These are phyloP conservation scores for Ilyonectria mors-panacis DNA, from an alignment of 2,329 filamentous ascomycete genomes.

Conservation along the genomic window DNA sequence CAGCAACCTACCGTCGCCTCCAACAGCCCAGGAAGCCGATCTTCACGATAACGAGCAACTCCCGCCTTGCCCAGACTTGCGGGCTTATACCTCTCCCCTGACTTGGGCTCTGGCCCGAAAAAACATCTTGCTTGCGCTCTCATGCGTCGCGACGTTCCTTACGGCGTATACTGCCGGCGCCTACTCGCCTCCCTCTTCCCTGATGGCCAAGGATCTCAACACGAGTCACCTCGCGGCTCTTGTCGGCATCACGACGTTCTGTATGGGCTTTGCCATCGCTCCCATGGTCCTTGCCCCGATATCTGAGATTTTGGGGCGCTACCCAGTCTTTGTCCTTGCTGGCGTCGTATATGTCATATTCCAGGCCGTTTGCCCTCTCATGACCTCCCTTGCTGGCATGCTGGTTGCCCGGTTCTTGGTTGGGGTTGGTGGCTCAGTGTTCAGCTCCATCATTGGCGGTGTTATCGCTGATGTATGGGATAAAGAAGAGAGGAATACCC, in stretches of 20 bases:
- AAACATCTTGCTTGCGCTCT: conserved; percentile 78
- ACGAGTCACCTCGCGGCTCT: conserved; percentile 77
- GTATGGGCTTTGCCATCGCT: conserved; percentile 82
- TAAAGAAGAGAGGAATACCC: conserved; percentile 83
- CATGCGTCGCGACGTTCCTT: conserved; percentile 81
- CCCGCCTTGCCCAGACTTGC: conserved; percentile 76
- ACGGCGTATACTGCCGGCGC: conserved; percentile 87
- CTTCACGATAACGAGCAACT: conserved; percentile 52
- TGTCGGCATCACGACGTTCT: conserved; percentile 86
- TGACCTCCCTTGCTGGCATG: conserved; percentile 79
- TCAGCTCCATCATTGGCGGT: conserved; percentile 93
- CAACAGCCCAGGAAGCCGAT: conserved; percentile 34
- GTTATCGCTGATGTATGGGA: conserved; percentile 90
- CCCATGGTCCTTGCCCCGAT: conserved; percentile 93
- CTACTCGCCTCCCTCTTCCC: conserved; percentile 78
- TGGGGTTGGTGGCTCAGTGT: conserved; percentile 83
- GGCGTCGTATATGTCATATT: conserved; percentile 80
- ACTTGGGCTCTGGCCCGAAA: conserved; percentile 81
- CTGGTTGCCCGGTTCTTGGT: conserved; percentile 81
- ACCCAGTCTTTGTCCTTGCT: conserved; percentile 83
- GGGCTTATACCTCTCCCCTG: conserved; percentile 78
- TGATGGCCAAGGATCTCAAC: conserved; percentile 77
- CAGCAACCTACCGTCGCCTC: conserved; percentile 53
- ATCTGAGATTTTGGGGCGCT: conserved; percentile 88
- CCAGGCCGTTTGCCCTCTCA: conserved; percentile 81